phyloP scores from a whole-genome alignment of 371 early-diverging fungal species.

The Vairimorpha necatrix region DNA sequence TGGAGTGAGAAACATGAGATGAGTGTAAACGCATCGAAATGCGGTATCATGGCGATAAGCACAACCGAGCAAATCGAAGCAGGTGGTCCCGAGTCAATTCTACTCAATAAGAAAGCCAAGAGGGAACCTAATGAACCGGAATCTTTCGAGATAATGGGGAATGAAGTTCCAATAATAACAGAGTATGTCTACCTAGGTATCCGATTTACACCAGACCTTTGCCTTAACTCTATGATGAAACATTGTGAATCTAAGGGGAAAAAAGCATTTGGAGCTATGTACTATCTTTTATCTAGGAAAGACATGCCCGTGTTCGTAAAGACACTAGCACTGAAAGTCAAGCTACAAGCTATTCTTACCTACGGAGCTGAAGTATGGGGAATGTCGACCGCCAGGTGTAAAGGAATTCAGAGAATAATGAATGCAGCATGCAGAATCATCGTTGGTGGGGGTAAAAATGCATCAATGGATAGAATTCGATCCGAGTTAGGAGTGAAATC shows the following conservation, averaged over 20 bases:
- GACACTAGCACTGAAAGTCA: background rate
- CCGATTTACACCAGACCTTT: background rate
- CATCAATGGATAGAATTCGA: background rate
- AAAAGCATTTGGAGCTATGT: background rate
- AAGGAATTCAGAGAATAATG: background rate
- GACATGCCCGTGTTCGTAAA: background rate
- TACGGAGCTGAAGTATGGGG: conserved; percentile 15
- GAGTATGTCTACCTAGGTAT: conserved; percentile 7
- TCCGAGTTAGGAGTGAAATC: conserved; percentile 1
- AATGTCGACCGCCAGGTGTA: background rate
- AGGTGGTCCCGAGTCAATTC: background rate
- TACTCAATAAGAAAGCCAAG: background rate
- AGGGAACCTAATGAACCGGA: background rate
- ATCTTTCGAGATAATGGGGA: background rate
- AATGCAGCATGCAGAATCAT: background rate
- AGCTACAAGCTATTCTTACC: background rate
- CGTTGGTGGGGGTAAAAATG: background rate
- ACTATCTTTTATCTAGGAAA: background rate
- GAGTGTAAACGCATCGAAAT: conserved; percentile 23
- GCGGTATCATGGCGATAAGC: conserved; percentile 26
- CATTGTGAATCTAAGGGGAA: background rate
- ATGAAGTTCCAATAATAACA: background rate
- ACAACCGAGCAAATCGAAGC: background rate
- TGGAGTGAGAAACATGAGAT: conserved; percentile 21
- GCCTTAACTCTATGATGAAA: background rate